Base-by-base conservation (phyloP, 2,329 filamentous ascomycete species). In the Calonectria hongkongensis region DNA sequence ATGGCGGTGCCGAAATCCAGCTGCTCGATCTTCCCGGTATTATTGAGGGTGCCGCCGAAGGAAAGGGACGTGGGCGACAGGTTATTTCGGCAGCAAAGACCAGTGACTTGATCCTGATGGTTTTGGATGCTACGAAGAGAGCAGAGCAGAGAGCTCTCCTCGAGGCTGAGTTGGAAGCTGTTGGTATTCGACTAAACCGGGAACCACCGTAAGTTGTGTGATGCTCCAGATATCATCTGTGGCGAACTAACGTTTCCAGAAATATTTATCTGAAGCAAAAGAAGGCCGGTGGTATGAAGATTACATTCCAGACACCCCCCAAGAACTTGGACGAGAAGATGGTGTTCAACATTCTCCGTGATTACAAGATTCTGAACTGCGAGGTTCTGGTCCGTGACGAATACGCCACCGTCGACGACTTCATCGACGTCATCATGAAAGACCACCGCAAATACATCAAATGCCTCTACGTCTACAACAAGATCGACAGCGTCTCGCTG, bases 381-480 rank as follows among this genome's bases (percentile, higher is more conserved):
- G 97, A 99, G 84, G 96, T 99, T 0, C 91, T 99, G 27, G 92
- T 99, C 18, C 94, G 97, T 79, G 97, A 99, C 83, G 97, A 99
- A 82, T 92, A 97, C 83, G 95, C 94, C 48, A 98, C 97, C 1
- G 95, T 99, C 43, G 97, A 99, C 86, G 96, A 99, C 85, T 94
- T 99, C 84, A 99, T 99, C 86, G 97, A 99, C 84, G 95, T 98
- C 74, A 98, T 99, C 85, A 98, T 98, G 96, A 98, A 97, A 85
- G 95, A 98, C 82, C 97, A 99, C 88, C 90, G 97, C 82, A 99
- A 98, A 85, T 99, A 99, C 88, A 98, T 99, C 88, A 92, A 89
- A 83, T 93, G 95, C 82, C 89, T 99, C 39, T 99, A 99, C 86
- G 96, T 98, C 39, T 99, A 99, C 92, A 99, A 99, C 93, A 99